Percentiles rank a stretch among this genome's conserved stretches.
phyloP scores from a whole-genome alignment of 306 rosid genomes.

The Prunus persica region DNA sequence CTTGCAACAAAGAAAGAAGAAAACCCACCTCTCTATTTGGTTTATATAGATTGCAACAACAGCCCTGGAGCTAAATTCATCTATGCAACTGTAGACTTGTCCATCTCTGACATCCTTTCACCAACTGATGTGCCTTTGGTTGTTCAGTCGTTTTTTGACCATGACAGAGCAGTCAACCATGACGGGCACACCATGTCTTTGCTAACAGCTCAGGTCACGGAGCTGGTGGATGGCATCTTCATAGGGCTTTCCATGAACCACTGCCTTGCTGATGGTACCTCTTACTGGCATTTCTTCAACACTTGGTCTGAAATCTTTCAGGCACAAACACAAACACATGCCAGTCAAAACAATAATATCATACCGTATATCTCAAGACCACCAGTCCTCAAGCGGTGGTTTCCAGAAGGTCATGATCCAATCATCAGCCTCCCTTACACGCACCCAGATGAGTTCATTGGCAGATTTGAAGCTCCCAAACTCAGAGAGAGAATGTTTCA shows the following conservation, averaged over 20 bases:
- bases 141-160: conserved; percentile 58
- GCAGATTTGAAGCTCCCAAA: conserved; percentile 32
- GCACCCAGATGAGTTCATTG: conserved; percentile 40
- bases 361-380: conserved; percentile 16
- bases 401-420: conserved; percentile 40
- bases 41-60: conserved; percentile 43
- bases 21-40: conserved; percentile 24
- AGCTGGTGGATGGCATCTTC: conserved; percentile 56
- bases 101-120: conserved; percentile 46
- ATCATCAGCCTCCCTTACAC: conserved; percentile 45
- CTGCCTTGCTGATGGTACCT: conserved; percentile 44
- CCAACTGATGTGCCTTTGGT: conserved; percentile 48
- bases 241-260: conserved; percentile 68
- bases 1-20: conserved; percentile 34
- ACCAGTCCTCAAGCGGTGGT: conserved; percentile 45
- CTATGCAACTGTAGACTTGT: conserved; percentile 38
- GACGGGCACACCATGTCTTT: conserved; percentile 57
- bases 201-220: conserved; percentile 52
- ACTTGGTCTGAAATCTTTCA: conserved; percentile 55
- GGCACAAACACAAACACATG: conserved; percentile 8
- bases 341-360: background rate
- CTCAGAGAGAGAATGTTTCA: conserved; percentile 57
- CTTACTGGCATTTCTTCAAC: conserved; percentile 61
- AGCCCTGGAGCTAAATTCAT: conserved; percentile 51
- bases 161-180: conserved; percentile 48